phyloP scores from a whole-genome alignment of 2,329 filamentous ascomycete species.

The Bretziella fagacearum region DNA sequence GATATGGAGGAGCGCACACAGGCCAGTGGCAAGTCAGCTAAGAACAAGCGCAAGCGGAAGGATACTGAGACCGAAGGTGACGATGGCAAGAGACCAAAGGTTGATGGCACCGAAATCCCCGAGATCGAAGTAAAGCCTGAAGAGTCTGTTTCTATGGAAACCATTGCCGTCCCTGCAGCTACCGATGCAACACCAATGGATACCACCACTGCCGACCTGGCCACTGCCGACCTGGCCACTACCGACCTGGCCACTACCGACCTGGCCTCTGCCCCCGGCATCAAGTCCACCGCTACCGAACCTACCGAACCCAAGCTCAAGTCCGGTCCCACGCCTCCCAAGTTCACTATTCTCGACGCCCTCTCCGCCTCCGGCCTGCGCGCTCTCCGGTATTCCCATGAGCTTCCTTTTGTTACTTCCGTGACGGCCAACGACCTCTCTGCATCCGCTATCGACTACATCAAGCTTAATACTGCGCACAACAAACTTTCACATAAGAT shows the following conservation, averaged over 20 bases:
- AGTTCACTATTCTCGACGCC: slow-evolving; percentile 81
- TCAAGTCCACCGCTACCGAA: background rate
- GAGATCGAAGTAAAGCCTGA: background rate
- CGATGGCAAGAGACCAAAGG: slow-evolving; percentile 21
- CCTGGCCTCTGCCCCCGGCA: no score
- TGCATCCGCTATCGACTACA: slow-evolving; percentile 56
- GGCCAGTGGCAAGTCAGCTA: slow-evolving; percentile 18
- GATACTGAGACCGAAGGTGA: slow-evolving; percentile 28
- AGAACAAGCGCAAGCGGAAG: slow-evolving; percentile 27
- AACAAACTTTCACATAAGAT: slow-evolving; percentile 61
- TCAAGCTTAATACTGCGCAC: slow-evolving; percentile 68
- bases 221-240: slow-evolving; percentile 88
- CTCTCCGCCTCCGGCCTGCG: slow-evolving; percentile 85
- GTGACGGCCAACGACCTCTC: slow-evolving; percentile 86
- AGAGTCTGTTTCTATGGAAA: background rate
- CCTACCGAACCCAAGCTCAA: slow-evolving; percentile 5
- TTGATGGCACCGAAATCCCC: slow-evolving; percentile 10
- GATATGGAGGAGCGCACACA: slow-evolving; percentile 34
- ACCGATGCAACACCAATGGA: background rate
- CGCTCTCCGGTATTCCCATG: slow-evolving; percentile 77
- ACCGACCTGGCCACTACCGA: slow-evolving; percentile 52
- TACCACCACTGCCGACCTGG: slow-evolving; percentile 43
- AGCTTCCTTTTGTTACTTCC: slow-evolving; percentile 68
- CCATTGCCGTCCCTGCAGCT: background rate
- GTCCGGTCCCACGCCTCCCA: slow-evolving; percentile 25